phyloP scores from a whole-genome alignment of 352 stramenopile genomes.

The Phytopythium vexans region DNA sequence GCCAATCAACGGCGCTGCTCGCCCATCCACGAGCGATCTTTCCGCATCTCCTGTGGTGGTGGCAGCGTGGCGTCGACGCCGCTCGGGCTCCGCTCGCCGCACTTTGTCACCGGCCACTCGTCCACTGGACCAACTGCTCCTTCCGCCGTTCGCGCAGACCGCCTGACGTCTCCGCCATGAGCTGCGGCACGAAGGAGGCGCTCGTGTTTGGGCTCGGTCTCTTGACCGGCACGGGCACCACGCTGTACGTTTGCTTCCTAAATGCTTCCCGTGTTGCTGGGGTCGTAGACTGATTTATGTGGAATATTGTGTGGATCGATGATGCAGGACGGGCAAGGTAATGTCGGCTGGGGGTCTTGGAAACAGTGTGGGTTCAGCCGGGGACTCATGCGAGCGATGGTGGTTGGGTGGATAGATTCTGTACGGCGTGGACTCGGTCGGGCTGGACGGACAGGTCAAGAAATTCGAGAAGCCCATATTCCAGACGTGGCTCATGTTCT shows the following conservation, averaged over 20 bases:
- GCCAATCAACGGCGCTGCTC: too few relatives aligned
- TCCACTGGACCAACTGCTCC: too few relatives aligned
- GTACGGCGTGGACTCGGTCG: conserved; percentile 88
- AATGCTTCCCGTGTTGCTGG: not conserved
- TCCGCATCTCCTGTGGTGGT: too few relatives aligned
- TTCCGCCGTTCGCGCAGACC: too few relatives aligned
- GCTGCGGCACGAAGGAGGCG: conserved; percentile 71
- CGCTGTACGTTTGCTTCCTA: conserved; percentile 46
- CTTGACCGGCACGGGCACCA: conserved; percentile 81
- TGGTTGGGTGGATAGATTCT: conserved; percentile 69
- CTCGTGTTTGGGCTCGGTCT: conserved; percentile 79
- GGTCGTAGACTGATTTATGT: conserved; percentile 1
- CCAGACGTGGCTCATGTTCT: conserved; percentile 96
- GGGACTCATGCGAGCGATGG: not conserved
- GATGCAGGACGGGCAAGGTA: conserved; percentile 65
- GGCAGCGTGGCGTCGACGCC: too few relatives aligned
- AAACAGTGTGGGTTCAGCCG: not conserved
- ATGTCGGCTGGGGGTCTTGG: not conserved
- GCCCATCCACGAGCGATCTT: too few relatives aligned
- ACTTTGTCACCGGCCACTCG: too few relatives aligned
- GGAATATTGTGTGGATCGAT: conserved; percentile 5
- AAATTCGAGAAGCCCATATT: conserved; percentile 95
- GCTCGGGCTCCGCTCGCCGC: too few relatives aligned
- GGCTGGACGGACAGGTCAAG: conserved; percentile 85
- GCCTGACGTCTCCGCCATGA: conserved; percentile 36